These are phyloP conservation scores for Gnomoniopsis sp. DNA, from an alignment of 2,329 filamentous ascomycete species.

Conservation along the genomic window DNA sequence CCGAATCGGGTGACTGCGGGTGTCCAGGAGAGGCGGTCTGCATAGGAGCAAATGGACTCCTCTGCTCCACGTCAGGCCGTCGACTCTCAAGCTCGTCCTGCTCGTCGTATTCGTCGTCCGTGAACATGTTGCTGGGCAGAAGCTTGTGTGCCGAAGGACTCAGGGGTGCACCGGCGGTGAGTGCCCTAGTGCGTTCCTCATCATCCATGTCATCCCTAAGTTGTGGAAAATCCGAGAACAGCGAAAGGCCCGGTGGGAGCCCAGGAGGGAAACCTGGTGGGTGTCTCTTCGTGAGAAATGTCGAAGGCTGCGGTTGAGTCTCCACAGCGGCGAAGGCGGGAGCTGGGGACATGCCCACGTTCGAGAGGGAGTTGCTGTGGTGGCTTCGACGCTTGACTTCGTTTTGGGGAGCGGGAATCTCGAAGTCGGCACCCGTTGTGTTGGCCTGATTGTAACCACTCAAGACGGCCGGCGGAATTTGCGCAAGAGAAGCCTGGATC, in stretches of 20 bases:
- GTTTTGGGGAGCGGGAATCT: slow-evolving; percentile 32
- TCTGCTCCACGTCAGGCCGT: slow-evolving; percentile 27
- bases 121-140: slow-evolving; percentile 64
- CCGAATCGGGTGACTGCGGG: slow-evolving; percentile 60
- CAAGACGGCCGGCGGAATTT: slow-evolving; percentile 28
- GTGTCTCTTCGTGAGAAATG: slow-evolving; percentile 5
- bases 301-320: slow-evolving; percentile 4
- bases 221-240: slow-evolving; percentile 35
- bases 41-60: slow-evolving; percentile 34
- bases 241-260: slow-evolving; percentile 41
- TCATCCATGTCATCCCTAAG: slow-evolving; percentile 48
- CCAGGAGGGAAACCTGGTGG: slow-evolving; percentile 38
- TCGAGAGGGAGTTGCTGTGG: slow-evolving; percentile 45
- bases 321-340: slow-evolving; percentile 35
- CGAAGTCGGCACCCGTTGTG: slow-evolving; percentile 45
- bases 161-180: slow-evolving; percentile 65
- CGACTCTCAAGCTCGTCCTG: slow-evolving; percentile 57
- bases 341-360: slow-evolving; percentile 37
- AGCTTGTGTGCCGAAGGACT: slow-evolving; percentile 74
- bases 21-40: slow-evolving; percentile 33
- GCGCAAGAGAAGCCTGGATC: slow-evolving; percentile 43
- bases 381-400: slow-evolving; percentile 47
- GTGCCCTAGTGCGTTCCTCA: slow-evolving; percentile 59
- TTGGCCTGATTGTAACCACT: slow-evolving; percentile 44
- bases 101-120: slow-evolving; percentile 59